phyloP scores from a whole-genome alignment of 805 yeast species.

The Kluyveromyces nonfermentans region DNA sequence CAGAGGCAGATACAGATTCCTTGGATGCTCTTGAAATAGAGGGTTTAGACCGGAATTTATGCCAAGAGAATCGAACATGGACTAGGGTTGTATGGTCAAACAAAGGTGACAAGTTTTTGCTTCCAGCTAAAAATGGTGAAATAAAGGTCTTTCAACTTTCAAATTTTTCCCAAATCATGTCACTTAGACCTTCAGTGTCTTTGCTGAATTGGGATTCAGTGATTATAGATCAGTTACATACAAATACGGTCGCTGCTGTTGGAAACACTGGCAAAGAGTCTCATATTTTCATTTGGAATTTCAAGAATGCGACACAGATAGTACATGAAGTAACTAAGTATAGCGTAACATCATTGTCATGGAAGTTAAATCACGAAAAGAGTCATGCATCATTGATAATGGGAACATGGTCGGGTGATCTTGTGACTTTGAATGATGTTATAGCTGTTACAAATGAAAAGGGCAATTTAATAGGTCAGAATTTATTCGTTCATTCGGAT shows the following conservation, averaged over 20 bases:
- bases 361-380: slow-evolving; percentile 24
- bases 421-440: slow-evolving; percentile 23
- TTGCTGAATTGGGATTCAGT: slow-evolving; percentile 1
- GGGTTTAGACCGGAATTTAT: slow-evolving; percentile 24
- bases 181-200: slow-evolving; percentile 13
- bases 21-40: slow-evolving; percentile 35
- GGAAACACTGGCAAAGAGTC: slow-evolving; percentile 34
- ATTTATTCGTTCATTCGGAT: slow-evolving; percentile 27
- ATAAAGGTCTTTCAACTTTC: slow-evolving; percentile 35
- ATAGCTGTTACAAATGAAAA: slow-evolving; percentile 10
- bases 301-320: slow-evolving; percentile 26
- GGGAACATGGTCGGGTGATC: slow-evolving; percentile 36
- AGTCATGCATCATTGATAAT: slow-evolving; percentile 21
- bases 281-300: slow-evolving; percentile 48
- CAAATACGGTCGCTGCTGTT: slow-evolving; percentile 42
- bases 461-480: not conserved
- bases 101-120: slow-evolving; percentile 56
- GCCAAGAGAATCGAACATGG: slow-evolving; percentile 35
- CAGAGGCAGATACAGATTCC: slow-evolving; percentile 25
- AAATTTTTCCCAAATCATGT: slow-evolving; percentile 18
- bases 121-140: slow-evolving; percentile 45
- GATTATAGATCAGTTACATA: not conserved
- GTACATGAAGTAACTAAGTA: slow-evolving; percentile 19
- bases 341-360: slow-evolving; percentile 26
- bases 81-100: slow-evolving; percentile 63